Base-by-base conservation (phyloP, 768 basidiomycete genomes). In the Hygrocybe punicea region DNA sequence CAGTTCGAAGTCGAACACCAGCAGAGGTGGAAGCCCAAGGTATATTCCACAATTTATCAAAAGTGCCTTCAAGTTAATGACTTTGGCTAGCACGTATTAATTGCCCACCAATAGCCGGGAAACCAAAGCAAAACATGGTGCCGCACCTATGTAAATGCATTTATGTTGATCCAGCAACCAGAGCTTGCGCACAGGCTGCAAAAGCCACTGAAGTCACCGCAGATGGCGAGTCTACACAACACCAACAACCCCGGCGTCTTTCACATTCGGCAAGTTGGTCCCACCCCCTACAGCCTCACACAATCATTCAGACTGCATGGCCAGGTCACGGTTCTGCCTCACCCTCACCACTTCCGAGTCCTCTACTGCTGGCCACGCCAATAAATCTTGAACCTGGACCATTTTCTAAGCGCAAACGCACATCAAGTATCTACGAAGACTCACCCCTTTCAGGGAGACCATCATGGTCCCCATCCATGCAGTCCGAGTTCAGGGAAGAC, bases 41-140 rank as follows among this genome's bases (percentile, higher is more conserved):
- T 51, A 36, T 25, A n/a, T 51, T 25, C 34, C 25, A 24, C 36
- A 57, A 48, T 11, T 51, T 57, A 29, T 29, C 29, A 29, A 8
- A 29, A 40, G n/a, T 40, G 39, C 47, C 24, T 40, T 24, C 35
- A 34, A 39, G 14, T 23, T 19, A 6, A 19, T 13, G 36, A 11
- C n/a, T 21, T 37, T 51, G 34, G 21, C n/a, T 46, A 40, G 39
- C 39, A 40, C 39, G 39, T 3, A 40, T 40, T 19, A 57, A 50
- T 34, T 51, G 36, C 36, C n/a, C 19, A 42, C 35, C 52, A 39
- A 60, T 60, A 21, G 52, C 60, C 16, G 48, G 50, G 35, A 61
- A 61, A 55, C 60, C 60, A 35, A 42, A 58, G 48, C 56, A 61
- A 39, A 44, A 53, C 19, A 58, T 61, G 57, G 47, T 61, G 23